These are phyloP conservation scores for Colletotrichum cereale DNA, from an alignment of 2,329 filamentous ascomycete species.

Conservation along the genomic window DNA sequence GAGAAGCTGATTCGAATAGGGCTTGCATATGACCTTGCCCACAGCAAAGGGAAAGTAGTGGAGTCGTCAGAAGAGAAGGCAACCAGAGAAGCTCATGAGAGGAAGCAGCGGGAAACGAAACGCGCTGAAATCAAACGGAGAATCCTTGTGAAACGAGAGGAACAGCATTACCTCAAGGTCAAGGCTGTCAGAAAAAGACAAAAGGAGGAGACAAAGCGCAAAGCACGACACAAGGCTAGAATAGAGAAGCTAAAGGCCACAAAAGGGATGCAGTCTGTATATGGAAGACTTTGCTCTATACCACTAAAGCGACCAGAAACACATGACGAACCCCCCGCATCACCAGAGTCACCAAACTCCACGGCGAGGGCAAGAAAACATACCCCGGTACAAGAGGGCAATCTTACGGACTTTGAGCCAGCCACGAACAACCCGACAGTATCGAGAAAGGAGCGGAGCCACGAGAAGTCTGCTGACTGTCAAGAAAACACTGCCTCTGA, in stretches of 20 bases:
- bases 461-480: background rate
- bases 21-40: conserved; percentile 77
- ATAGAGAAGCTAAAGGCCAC: conserved; percentile 45
- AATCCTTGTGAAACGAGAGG: conserved; percentile 55
- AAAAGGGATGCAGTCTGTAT: background rate
- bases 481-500: background rate
- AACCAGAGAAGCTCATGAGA: conserved; percentile 59
- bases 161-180: conserved; percentile 52
- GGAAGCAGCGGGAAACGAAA: conserved; percentile 55
- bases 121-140: conserved; percentile 54
- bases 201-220: conserved; percentile 47
- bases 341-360: conserved; percentile 51
- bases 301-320: background rate
- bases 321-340: background rate
- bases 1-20: conserved; percentile 82
- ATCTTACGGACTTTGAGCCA: background rate
- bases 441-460: background rate
- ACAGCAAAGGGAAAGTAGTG: conserved; percentile 70
- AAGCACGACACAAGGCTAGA: conserved; percentile 52
- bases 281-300: background rate
- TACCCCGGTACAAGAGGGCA: conserved; percentile 37
- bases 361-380: conserved; percentile 47
- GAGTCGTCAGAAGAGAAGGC: conserved; percentile 63
- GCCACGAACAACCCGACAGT: background rate
- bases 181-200: conserved; percentile 52